Evolutionary conservation across 139 green algal genomes (phyloP), one percentile per base, ranked within the genome.

Genomic region (Chlamydomonas sp.): DNA sequence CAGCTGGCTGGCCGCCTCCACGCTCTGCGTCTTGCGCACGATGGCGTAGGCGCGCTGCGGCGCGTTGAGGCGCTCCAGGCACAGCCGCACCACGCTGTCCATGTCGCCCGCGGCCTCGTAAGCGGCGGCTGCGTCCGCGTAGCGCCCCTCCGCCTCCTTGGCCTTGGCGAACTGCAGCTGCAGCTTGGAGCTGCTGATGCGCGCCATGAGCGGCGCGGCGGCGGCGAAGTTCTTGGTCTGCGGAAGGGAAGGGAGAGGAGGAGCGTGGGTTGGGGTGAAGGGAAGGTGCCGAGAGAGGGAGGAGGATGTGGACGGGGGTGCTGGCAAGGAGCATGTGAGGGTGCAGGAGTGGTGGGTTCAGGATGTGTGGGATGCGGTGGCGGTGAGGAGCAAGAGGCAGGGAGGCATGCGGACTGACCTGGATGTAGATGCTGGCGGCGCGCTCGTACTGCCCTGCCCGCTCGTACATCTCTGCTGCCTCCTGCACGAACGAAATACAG

Each of bases 391-490:
- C 17, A 15, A 69, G 17, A 3, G 17, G 20, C 15, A 6, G 77
- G 7, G 78, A 5, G 60, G 16, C 18, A 73, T 17, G 14, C 20
- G 49, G 5, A 2, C 71, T 2, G 1, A 89, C 85, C 78, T 93
- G 90, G 68, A 98, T 95, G 89, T 97, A 97, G 57, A 98, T 97
- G 73, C 84, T 90, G 0, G 95, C 96, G 9, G 96, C 96, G 7
- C 92, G 91, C 85, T 98, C 96, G 64, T 90, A 91, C 84, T 95
- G 89, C 2, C 95, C 94, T 4, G 92, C 94, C 8, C 73, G 83
- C 84, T 97, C 93, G 87, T 96, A 98, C 92, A 98, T 92, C 89
- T 97, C 94, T n/a, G 94, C 96, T 12, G 96, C 94, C 61, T 98
- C 94, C 85, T 90, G 79, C 80, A 17, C 74, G 74, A 9, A 17